Percentiles rank a stretch among this genome's conserved stretches.
phyloP scores from a whole-genome alignment of 1,139 yeast genomes.

The Hemisphaericaspora subhashii region DNA sequence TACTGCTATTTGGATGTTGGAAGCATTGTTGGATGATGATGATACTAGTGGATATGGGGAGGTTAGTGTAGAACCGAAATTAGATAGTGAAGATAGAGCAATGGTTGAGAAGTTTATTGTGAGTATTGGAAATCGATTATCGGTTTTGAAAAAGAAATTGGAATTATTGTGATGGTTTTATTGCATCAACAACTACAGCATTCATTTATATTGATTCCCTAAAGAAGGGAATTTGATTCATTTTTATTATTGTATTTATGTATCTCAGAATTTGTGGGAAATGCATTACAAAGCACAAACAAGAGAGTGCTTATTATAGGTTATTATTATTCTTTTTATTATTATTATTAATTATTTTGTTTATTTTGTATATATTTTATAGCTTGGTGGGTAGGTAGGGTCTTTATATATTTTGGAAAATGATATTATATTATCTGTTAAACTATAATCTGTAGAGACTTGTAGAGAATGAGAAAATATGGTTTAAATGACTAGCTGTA shows the following conservation, averaged over 20 bases:
- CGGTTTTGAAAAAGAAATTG: conserved; percentile 53
- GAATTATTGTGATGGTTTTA: conserved; percentile 14
- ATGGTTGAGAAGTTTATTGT: conserved; percentile 77
- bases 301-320: no score
- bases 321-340: neutral
- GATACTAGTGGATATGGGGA: conserved; percentile 18
- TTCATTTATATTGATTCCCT: no score
- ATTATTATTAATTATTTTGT: no score
- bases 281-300: no score
- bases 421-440: no score
- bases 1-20: conserved; percentile 93
- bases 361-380: neutral
- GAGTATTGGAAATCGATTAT: conserved; percentile 69
- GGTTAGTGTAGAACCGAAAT: conserved; percentile 28
- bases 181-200: neutral
- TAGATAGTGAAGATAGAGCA: conserved; percentile 69
- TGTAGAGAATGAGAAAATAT: no score
- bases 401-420: neutral
- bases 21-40: conserved; percentile 71
- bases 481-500: no score
- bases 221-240: no score
- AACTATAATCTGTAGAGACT: neutral
- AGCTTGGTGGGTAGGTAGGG: neutral
- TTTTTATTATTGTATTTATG: no score
- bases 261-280: no score